Evolutionary conservation across 73 alveolate genomes (phyloP), one percentile per base, ranked within the genome.

Genomic region (Effrenium voratum): DNA sequence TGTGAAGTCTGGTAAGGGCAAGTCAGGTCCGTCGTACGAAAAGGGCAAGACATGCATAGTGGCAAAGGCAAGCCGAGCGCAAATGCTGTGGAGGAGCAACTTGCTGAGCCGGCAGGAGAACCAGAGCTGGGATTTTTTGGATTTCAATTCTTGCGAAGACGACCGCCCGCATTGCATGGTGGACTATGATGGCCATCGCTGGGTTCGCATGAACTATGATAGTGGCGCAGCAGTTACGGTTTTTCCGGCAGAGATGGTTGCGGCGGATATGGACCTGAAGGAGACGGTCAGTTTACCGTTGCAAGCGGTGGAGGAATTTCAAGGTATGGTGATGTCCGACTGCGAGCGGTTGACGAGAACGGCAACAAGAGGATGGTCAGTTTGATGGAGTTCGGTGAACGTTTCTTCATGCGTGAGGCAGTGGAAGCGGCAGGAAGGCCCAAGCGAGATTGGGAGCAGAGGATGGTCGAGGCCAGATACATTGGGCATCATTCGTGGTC

Each of bases 181-280:
- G 36, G 36, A 46, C 5, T 47, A 38, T 13, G 68, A 38, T 13
- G 93, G 93, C 50, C n/a, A 28, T 3, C 40, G 49, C 36, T 82
- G 93, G 93, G 3, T 82, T 13, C 36, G 43, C 24, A 26, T 82
- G 46, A 82, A 82, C 75, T 82, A 82, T 50, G 93, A 82, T 34
- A 13, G 41, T 24, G 93, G 93, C 38, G 93, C 93, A 0, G 93
- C 70, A 12, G 32, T 50, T 3, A 82, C 77, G 0, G 93, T 50
- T 2, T 2, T 82, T 10, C 93, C 93, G 30, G 50, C 26, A 34
- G 93, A 82, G 93, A 49, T 82, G 73, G 68, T 36, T 24, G 76
- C 46, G 28, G 93, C 45, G 50, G 60, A 44, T 12, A 3, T 82
- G 52, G 5, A 8, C 2, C 49, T 75, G 32, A 26, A 47, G n/a